Evolutionary conservation across 1,284 basidiomycete genomes (phyloP).

Genomic region (Trichosporon sp.): DNA sequence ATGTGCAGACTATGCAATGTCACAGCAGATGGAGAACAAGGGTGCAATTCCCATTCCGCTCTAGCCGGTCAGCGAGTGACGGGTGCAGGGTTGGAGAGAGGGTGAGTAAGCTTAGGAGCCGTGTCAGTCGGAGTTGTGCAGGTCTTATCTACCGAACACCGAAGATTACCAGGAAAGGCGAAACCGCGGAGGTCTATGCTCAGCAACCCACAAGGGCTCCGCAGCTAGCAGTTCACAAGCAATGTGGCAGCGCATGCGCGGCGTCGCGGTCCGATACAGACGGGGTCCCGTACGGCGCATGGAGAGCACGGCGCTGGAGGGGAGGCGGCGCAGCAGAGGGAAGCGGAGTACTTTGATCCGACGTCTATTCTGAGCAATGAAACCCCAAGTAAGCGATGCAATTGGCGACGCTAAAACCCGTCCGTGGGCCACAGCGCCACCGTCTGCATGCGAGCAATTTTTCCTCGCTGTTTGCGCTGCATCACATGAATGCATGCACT

Average conservation of each 20-base stretch:
- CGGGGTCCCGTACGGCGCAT: too few relatives aligned
- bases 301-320: too few relatives aligned
- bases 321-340: too few relatives aligned
- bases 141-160: neutral
- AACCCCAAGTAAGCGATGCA: neutral
- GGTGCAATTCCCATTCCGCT: neutral
- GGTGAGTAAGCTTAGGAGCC: neutral
- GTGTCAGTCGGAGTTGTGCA: neutral
- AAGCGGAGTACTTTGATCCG: conserved; percentile 14
- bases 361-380: neutral
- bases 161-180: neutral
- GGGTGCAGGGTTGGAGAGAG: too few relatives aligned
- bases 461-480: neutral
- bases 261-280: neutral
- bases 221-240: neutral
- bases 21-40: neutral
- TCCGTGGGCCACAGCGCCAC: neutral
- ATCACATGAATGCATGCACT: too few relatives aligned
- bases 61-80: neutral
- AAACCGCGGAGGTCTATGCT: too few relatives aligned
- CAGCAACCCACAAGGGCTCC: neutral
- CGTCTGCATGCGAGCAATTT: neutral
- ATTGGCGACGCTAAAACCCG: neutral
- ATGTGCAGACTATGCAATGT: neutral
- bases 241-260: neutral